phyloP scores from a whole-genome alignment of 192 early-diverging fungal genomes.

The Funneliformis mosseae region DNA sequence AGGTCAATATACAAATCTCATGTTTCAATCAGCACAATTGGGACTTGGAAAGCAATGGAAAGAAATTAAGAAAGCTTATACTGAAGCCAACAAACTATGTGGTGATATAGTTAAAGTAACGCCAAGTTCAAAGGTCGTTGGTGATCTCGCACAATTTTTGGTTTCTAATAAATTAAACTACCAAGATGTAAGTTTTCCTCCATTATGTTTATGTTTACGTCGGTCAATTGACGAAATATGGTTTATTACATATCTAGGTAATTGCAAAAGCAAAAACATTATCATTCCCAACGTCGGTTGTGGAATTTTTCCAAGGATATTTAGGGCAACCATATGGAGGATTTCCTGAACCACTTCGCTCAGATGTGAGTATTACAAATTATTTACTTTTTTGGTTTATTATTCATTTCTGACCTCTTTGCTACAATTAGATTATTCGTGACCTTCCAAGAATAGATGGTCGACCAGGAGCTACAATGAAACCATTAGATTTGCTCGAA shows the following conservation, averaged over 20 bases:
- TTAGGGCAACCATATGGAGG: constrained; percentile 94
- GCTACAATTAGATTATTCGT: constrained; percentile 65
- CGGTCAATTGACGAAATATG: neutral
- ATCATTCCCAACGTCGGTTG: constrained; percentile 90
- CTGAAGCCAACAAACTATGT: constrained; percentile 86
- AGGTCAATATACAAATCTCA: constrained; percentile 97
- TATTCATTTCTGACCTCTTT: neutral
- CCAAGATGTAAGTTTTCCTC: constrained; percentile 50
- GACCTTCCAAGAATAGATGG: constrained; percentile 76
- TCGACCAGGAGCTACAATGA: constrained; percentile 81
- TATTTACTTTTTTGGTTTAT: neutral
- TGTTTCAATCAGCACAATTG: constrained; percentile 96
- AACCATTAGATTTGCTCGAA: constrained; percentile 74
- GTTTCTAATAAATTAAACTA: constrained; percentile 82
- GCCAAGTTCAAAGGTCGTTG: constrained; percentile 96
- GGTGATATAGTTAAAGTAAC: constrained; percentile 99
- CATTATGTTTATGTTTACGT: neutral
- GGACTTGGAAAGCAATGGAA: constrained; percentile 94
- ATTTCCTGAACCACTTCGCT: constrained; percentile 89
- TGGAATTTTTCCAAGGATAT: constrained; percentile 97
- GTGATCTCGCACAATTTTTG: constrained; percentile 98
- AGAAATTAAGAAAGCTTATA: constrained; percentile 90
- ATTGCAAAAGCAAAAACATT: constrained; percentile 73
- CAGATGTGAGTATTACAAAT: constrained; percentile 34
- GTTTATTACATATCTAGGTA: constrained; percentile 43